Evolutionary conservation across 768 basidiomycete species (phyloP), one percentile per base, ranked within the genome.

Genomic region (Asterophora parasitica): DNA sequence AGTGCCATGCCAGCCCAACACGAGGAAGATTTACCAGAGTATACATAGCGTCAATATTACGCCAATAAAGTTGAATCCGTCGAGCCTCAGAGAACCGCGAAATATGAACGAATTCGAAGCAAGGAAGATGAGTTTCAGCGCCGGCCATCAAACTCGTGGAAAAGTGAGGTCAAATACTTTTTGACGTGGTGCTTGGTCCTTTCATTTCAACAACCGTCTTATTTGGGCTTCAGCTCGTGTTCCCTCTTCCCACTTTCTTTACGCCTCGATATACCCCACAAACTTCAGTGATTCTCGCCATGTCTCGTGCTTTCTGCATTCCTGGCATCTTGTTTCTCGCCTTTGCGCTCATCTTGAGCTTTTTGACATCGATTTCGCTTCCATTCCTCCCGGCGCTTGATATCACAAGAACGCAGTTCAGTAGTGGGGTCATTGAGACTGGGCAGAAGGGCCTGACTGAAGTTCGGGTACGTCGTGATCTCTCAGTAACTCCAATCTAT

Each of bases 351-450:
- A 73, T 83, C 1, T 75, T 89, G 52, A 77, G 76, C 55, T 69
- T 88, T 60, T 66, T 89, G 52, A 77, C 81, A 27, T 81, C 86
- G 10, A 72, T 90, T 41, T 89, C 87, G 12, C 68, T 88, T 3
- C 88, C 88, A 1, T 81, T 68, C 65, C 70, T 90, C 16, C 71
- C 81, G 15, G 78, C 75, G 0, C 68, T 88, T 55, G 87, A 88
- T 64, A 71, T 90, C 58, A 72, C 75, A 11, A 81, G 85, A 23
- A 71, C 77, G 9, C 73, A 77, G 44, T 79, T 82, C 46, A 66
- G 58, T 17, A 54, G 57, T 35, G 67, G 50, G 13, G 69, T 52
- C 33, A 50, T 55, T 43, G 48, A 65, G 49, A 51, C 53, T 20
- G 52, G 42, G 27, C 41, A 55, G 16, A 50, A 63, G 12, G 63